phyloP scores from a whole-genome alignment of 2,329 filamentous ascomycete genomes.

The Seiridium unicorne region DNA sequence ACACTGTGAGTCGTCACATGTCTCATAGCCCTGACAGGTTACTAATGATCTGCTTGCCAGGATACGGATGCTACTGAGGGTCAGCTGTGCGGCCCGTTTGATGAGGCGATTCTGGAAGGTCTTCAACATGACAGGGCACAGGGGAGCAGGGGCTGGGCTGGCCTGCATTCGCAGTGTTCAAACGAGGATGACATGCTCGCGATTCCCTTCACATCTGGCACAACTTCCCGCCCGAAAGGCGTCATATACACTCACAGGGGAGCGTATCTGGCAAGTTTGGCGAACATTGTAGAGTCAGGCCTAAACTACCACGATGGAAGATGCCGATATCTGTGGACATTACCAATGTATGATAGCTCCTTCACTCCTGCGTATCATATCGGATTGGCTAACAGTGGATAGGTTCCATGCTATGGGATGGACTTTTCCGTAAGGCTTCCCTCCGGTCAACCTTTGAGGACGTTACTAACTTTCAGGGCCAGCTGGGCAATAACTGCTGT shows the following conservation, averaged over 20 bases:
- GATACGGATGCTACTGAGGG: slow-evolving; percentile 80
- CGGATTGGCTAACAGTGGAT: slow-evolving; percentile 2
- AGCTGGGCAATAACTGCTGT: slow-evolving; percentile 87
- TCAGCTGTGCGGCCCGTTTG: slow-evolving; percentile 74
- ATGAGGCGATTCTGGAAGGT: slow-evolving; percentile 80
- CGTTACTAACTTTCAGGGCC: no score
- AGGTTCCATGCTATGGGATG: slow-evolving; percentile 71
- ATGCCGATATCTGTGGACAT: slow-evolving; percentile 85
- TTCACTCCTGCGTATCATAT: not conserved
- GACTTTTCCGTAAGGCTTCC: slow-evolving; percentile 66
- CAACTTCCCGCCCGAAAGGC: slow-evolving; percentile 87
- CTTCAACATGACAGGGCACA: slow-evolving; percentile 66
- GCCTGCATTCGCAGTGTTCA: slow-evolving; percentile 65
- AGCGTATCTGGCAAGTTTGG: slow-evolving; percentile 79
- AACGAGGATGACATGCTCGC: slow-evolving; percentile 82
- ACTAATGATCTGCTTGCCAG: slow-evolving; percentile 28
- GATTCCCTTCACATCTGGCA: slow-evolving; percentile 91
- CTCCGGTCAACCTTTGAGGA: not conserved
- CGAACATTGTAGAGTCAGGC: slow-evolving; percentile 84
- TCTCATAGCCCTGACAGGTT: not conserved
- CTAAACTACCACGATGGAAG: slow-evolving; percentile 69
- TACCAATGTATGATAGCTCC: slow-evolving; percentile 68
- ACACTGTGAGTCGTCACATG: slow-evolving; percentile 44
- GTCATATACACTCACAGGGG: slow-evolving; percentile 90
- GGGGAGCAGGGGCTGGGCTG: slow-evolving; percentile 72